phyloP scores from a whole-genome alignment of 2,329 filamentous ascomycete genomes.

The Hysterium pulicare region DNA sequence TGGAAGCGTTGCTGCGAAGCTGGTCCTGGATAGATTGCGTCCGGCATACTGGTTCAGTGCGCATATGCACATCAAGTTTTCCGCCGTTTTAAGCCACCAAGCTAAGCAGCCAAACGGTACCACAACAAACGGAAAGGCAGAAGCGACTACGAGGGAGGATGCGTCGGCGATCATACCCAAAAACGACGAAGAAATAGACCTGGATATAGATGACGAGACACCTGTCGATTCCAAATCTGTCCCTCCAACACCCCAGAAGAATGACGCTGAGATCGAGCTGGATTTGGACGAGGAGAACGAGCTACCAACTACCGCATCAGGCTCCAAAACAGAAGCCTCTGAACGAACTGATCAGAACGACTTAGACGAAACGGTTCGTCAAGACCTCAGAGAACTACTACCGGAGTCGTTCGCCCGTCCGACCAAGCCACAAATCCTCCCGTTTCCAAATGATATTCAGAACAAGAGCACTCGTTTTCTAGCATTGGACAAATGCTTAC shows the following conservation, averaged over 20 bases:
- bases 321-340: slow-evolving; percentile 1
- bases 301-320: slow-evolving; percentile 8
- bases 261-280: slow-evolving; percentile 29
- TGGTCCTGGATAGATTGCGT: slow-evolving; percentile 75
- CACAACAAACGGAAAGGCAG: slow-evolving; percentile 25
- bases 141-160: neutral
- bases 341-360: slow-evolving; percentile 10
- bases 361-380: slow-evolving; percentile 45
- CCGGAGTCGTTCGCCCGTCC: slow-evolving; percentile 66
- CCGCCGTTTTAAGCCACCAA: slow-evolving; percentile 57
- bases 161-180: slow-evolving; percentile 26
- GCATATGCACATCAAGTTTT: slow-evolving; percentile 86
- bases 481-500: slow-evolving; percentile 86
- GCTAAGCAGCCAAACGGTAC: slow-evolving; percentile 15
- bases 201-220: slow-evolving; percentile 55
- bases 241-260: slow-evolving; percentile 5
- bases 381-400: slow-evolving; percentile 68
- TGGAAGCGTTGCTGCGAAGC: slow-evolving; percentile 74
- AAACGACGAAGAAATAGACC: slow-evolving; percentile 66
- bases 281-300: slow-evolving; percentile 41
- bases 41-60: slow-evolving; percentile 87
- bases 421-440: slow-evolving; percentile 43
- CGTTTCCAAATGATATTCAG: slow-evolving; percentile 67
- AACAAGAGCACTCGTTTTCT: slow-evolving; percentile 83
- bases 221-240: slow-evolving; percentile 12